Evolutionary conservation across 2,329 filamentous ascomycete genomes (phyloP).

Genomic region (Arthrobotrys sinensis): DNA sequence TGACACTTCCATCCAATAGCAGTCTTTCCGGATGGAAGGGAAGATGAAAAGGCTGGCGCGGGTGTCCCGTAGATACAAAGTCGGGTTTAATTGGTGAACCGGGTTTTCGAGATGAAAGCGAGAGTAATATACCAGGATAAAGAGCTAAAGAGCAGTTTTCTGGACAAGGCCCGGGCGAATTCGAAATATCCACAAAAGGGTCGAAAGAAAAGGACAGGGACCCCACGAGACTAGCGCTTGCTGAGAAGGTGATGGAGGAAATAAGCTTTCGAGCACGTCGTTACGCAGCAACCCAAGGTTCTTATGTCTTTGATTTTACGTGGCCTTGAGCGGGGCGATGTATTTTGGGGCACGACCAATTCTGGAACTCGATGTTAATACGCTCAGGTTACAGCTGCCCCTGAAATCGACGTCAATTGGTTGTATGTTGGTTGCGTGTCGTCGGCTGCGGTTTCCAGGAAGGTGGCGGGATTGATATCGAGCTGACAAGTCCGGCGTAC

Average conservation of each 20-base stretch:
- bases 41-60: conserved; percentile 16
- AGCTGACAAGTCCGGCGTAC: conserved; percentile 5
- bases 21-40: conserved; percentile 21
- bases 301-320: conserved; percentile 21
- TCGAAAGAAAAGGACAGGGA: not conserved
- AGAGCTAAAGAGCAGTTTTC: conserved; percentile 45
- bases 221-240: conserved; percentile 18
- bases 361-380: not conserved
- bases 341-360: not conserved
- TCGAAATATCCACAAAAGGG: conserved; percentile 11
- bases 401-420: not conserved
- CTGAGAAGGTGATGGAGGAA: conserved; percentile 29
- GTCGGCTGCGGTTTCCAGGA: conserved; percentile 11
- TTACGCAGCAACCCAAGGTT: conserved; percentile 35
- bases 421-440: conserved; percentile 5
- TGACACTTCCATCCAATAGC: conserved; percentile 33
- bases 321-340: not conserved
- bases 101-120: conserved; percentile 41
- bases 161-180: not conserved
- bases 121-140: conserved; percentile 51
- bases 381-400: not conserved
- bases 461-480: not conserved
- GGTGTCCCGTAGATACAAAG: conserved; percentile 19
- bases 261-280: conserved; percentile 28
- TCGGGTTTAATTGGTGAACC: conserved; percentile 12